These are phyloP conservation scores for Heliamphora exappendiculata DNA, from an alignment of 148 eudicot species.

Conservation along the genomic window DNA sequence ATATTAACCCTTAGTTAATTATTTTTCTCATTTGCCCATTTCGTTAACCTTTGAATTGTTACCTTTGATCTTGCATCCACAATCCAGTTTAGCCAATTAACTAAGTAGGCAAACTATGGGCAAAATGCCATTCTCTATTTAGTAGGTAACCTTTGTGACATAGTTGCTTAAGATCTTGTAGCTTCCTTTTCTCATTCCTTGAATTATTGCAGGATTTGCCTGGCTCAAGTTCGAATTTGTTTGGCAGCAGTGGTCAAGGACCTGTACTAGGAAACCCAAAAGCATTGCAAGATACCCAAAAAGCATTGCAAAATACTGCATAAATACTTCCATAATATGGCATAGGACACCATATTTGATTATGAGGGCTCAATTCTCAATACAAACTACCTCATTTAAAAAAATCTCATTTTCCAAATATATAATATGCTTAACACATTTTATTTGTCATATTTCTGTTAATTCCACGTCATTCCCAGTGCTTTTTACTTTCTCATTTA, in stretches of 20 bases:
- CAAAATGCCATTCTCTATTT: background rate
- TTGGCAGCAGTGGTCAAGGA: background rate
- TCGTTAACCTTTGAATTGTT: background rate
- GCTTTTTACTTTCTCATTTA: background rate
- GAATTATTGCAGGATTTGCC: too few relatives aligned
- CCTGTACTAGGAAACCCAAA: background rate
- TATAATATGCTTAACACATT: background rate
- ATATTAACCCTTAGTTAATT: background rate
- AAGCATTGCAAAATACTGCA: background rate
- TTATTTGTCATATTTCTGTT: background rate
- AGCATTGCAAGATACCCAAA: constrained; percentile 1
- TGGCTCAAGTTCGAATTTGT: background rate
- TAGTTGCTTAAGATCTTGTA: background rate
- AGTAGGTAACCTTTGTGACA: background rate
- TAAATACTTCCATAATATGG: background rate
- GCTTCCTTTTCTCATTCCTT: background rate
- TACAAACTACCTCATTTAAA: background rate
- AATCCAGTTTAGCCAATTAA: background rate
- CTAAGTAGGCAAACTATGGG: background rate
- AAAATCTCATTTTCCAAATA: background rate
- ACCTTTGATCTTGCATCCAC: background rate
- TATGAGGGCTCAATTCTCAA: background rate
- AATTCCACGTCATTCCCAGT: background rate
- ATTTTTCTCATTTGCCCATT: background rate
- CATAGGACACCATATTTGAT: background rate